Conservation (phyloP, 768 basidiomycete genomes). For the Favolaschia claudopus region DNA sequence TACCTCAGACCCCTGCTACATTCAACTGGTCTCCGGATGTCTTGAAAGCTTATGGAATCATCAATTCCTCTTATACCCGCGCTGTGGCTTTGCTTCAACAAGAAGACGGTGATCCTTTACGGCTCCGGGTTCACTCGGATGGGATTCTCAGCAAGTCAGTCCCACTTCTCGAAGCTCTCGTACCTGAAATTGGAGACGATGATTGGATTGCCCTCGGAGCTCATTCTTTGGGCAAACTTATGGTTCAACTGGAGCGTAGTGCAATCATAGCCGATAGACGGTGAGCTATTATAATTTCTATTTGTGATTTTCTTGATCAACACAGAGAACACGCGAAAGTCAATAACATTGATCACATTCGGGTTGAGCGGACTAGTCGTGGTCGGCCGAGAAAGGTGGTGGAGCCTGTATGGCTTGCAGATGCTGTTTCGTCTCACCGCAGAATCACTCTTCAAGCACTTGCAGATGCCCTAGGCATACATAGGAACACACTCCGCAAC, state of each 20-base stretch:
- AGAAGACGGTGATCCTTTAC: slow-evolving; percentile 20
- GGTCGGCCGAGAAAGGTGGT: slow-evolving; percentile 26
- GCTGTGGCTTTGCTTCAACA: slow-evolving; percentile 3
- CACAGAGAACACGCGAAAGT: slow-evolving; percentile 3
- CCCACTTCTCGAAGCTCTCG: slow-evolving; percentile 15
- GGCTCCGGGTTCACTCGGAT: slow-evolving; percentile 19
- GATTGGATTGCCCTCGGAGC: slow-evolving; percentile 7
- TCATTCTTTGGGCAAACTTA: background rate
- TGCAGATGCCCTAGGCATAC: slow-evolving; percentile 22
- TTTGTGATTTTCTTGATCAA: background rate
- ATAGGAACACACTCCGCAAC: slow-evolving; percentile 25
- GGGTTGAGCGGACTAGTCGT: background rate
- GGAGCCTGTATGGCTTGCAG: slow-evolving; percentile 21
- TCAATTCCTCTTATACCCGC: slow-evolving; percentile 8
- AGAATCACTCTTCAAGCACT: slow-evolving; percentile 23
- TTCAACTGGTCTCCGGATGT: slow-evolving; percentile 21
- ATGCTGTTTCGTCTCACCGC: slow-evolving; percentile 17
- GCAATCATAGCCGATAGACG: background rate
- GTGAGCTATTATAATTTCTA: background rate
- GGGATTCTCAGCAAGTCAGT: slow-evolving; percentile 1
- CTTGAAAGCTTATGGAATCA: background rate
- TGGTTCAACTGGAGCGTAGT: background rate
- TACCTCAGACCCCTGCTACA: slow-evolving; percentile 1
- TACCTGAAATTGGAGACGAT: slow-evolving; percentile 4
- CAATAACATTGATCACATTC: background rate